Evolutionary conservation across 2,329 filamentous ascomycete genomes (phyloP).

Genomic region (Aspergillus udagawae): DNA sequence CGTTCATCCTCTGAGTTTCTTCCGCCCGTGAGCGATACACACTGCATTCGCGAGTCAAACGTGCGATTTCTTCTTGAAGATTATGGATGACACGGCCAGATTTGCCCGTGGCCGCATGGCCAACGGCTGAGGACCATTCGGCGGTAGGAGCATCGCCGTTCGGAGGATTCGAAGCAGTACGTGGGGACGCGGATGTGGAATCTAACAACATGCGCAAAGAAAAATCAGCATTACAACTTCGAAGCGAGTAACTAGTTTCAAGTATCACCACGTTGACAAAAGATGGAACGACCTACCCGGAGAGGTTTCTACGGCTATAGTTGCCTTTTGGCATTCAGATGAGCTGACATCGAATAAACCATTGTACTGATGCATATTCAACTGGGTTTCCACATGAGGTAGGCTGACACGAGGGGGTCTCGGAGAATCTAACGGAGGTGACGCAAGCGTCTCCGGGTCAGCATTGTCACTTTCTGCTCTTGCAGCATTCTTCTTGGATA

Average conservation of each 20-base stretch:
- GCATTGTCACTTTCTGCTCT: constrained; percentile 20
- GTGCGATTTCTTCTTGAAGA: constrained; percentile 48
- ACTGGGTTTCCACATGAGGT: constrained; percentile 37
- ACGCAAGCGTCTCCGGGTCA: constrained; percentile 23
- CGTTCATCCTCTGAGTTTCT: constrained; percentile 45
- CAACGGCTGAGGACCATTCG: constrained; percentile 50
- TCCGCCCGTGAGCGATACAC: constrained; percentile 44
- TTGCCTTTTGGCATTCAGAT: constrained; percentile 23
- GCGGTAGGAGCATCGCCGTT: constrained; percentile 26
- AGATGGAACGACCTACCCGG: constrained; percentile 20
- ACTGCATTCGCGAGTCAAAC: constrained; percentile 44
- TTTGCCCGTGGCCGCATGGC: constrained; percentile 48
- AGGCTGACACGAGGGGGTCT: constrained; percentile 35
- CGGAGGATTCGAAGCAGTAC: constrained; percentile 23
- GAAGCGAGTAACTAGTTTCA: background rate
- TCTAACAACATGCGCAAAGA: background rate
- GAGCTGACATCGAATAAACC: constrained; percentile 31
- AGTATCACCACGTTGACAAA: background rate
- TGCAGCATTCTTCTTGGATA: constrained; percentile 22
- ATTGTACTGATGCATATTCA: constrained; percentile 43
- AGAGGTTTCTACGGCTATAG: constrained; percentile 15
- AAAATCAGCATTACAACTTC: constrained; percentile 3
- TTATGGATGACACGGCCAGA: constrained; percentile 50
- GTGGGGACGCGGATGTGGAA: constrained; percentile 11
- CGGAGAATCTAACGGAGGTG: constrained; percentile 17